Evolutionary conservation across 495 filamentous ascomycete genomes (phyloP), one percentile per base, ranked within the genome.

Genomic region (Neurospora cerealis): DNA sequence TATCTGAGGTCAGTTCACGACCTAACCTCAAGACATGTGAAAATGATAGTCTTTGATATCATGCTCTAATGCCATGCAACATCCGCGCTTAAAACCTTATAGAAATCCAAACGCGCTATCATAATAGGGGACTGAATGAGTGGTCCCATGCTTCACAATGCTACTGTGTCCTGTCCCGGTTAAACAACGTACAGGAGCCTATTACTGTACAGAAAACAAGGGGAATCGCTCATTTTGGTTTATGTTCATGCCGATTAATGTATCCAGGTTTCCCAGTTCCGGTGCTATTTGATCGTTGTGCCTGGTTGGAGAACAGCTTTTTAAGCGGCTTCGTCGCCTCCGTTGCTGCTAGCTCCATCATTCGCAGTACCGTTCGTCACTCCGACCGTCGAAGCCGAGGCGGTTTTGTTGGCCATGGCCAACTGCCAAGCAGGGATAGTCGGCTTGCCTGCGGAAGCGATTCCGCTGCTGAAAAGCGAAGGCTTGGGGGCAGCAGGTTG

Each of bases 361-460:
- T 74, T 77, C 32, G 54, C 15, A 34, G 62, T 48, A 9, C 73
- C 76, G 70, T 81, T 81, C 15, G 70, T 75, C 48, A 79, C 79
- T 46, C 78, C 70, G 24, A 73, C n/a, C 5, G 78, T 76, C 71
- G 81, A 79, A 69, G 81, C 80, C 2, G 74, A 73, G 13, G 46
- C 73, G 2, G 77, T 75, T 36, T 83, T 86, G 78, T 89, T 89
- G 79, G 87, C 90, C 62, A 91, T 87, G 60, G 90, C 89, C 89
- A 97, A 88, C 83, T 97, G 94, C 94, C 94, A 97, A 2, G 91
- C 89, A 1, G 94, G 94, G 76, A 97, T 97, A n/a, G 91, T 91
- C 9, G 92, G 89, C 78, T 85, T 87, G 73, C 80, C 75, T 75
- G 83, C 73, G 28, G 54, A 66, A 17, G 54, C 54, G 32, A 78